A percentile compares a stretch with the other conserved stretches of the same genome.
Evolutionary conservation across 306 rosid species (phyloP).

Genomic region (Oxytropis ochrocephala): DNA sequence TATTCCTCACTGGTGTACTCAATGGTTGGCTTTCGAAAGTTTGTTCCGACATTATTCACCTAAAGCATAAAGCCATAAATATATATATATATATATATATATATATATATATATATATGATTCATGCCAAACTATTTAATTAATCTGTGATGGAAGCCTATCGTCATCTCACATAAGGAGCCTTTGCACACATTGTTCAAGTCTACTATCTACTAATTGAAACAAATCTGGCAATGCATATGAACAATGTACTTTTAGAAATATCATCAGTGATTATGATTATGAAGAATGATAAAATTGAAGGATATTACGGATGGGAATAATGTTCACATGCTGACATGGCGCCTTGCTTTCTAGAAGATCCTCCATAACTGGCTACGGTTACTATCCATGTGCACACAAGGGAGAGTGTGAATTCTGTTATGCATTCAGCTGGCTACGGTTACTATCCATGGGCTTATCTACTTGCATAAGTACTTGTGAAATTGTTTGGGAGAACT

Average conservation of each 20-base stretch:
- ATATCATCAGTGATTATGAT: neutral
- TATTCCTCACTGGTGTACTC: constrained; percentile 63
- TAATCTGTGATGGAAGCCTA: neutral
- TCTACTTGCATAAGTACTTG: too few species aligned
- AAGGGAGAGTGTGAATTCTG: too few species aligned
- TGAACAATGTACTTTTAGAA: neutral
- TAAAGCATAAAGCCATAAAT: constrained; percentile 17
- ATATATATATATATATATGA: neutral
- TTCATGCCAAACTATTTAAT: neutral
- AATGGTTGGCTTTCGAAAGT: constrained; percentile 61
- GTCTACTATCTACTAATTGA: neutral
- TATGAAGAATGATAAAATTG: neutral
- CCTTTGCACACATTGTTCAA: neutral
- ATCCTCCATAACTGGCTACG: too few species aligned
- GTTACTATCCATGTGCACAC: too few species aligned
- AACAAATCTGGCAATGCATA: neutral
- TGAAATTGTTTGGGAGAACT: too few species aligned
- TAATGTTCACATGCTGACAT: too few species aligned
- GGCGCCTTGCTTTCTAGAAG: too few species aligned
- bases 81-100: too few species aligned
- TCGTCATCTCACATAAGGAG: neutral
- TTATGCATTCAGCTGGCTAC: too few species aligned
- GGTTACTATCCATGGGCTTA: too few species aligned
- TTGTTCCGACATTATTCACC: constrained; percentile 82
- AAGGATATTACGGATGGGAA: too few species aligned